Base-by-base conservation (phyloP, 805 yeast species). In the Ogataea angusta region DNA sequence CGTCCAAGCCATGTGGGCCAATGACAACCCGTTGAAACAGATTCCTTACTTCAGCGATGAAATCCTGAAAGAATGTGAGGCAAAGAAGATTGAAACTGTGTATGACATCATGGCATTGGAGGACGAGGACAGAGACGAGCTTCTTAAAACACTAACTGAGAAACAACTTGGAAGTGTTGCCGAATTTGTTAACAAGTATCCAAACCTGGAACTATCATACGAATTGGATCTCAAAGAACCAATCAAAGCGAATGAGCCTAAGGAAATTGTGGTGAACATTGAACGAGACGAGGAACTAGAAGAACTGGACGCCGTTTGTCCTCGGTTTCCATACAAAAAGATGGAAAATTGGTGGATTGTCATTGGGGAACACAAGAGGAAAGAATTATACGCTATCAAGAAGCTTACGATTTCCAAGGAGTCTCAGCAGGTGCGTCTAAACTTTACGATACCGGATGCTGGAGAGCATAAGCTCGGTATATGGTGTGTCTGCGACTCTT, bases 401-500 rank as follows among this genome's bases (percentile, higher is more conserved):
- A 84, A 82, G 57, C 68, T 84, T 1, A 59, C 73, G 0, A 63
- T 86, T 2, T 57, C 67, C 8, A 70, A 74, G 45, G 80, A 80
- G 45, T 58, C 60, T 1, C 85, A 82, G 55, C 54, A 60, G 3
- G 69, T 82, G 12, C 66, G 64, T 6, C 47, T 91, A 31, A 74
- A 72, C 19, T 76, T 85, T 45, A 66, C 77, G 0, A 53, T 87
- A 8, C 80, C 86, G 0, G 69, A 64, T 3, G 59, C 75, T 3
- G 96, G 96, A 0, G 57, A 67, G 5, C 85, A 82, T 40, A 57
- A 70, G 13, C 62, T 90, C 18, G 75, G 80, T 0, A 66, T 88
- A 1, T 90, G 95, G 95, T 80, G 91, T 55, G 76, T 90, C 58
- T 85, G 96, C 64, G 97, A 90, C 54, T 82, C 95, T 0, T 91